A percentile compares a stretch with the other conserved stretches of the same genome.
Evolutionary conservation across 108 stramenopile species (phyloP).

Genomic region (Cyclostephanos invisitatus): DNA sequence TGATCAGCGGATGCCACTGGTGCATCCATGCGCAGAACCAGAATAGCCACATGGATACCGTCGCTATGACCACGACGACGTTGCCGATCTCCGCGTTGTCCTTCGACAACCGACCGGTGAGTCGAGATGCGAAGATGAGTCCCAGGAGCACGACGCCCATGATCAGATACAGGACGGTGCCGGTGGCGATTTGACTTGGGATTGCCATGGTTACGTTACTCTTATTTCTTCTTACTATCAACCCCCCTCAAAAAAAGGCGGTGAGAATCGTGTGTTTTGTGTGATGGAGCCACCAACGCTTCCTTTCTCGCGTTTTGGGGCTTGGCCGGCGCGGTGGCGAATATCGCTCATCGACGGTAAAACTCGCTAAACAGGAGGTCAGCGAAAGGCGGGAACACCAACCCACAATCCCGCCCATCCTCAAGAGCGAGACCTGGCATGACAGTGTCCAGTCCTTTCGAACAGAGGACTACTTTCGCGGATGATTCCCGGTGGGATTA

Average conservation of each 20-base stretch:
- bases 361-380: too few species aligned
- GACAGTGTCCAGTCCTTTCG: too few species aligned
- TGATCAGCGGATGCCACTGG: constrained; percentile 93
- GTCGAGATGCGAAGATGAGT: constrained; percentile 58
- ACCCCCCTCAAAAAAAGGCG: background rate
- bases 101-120: constrained; percentile 74
- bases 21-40: constrained; percentile 92
- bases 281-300: too few species aligned
- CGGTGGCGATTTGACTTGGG: constrained; percentile 74
- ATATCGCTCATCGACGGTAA: background rate
- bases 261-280: background rate
- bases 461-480: background rate
- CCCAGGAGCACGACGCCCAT: constrained; percentile 64
- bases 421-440: too few species aligned
- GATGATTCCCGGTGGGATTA: background rate
- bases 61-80: constrained; percentile 75
- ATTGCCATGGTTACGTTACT: constrained; percentile 62
- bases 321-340: background rate
- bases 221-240: background rate
- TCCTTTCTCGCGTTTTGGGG: background rate
- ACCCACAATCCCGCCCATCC: too few species aligned
- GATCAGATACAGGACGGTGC: constrained; percentile 75
- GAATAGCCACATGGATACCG: constrained; percentile 84
- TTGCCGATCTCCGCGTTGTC: constrained; percentile 88
- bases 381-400: too few species aligned